Conservation (phyloP, 2,329 filamentous ascomycete genomes). For the Paracamarosporium sp. region DNA sequence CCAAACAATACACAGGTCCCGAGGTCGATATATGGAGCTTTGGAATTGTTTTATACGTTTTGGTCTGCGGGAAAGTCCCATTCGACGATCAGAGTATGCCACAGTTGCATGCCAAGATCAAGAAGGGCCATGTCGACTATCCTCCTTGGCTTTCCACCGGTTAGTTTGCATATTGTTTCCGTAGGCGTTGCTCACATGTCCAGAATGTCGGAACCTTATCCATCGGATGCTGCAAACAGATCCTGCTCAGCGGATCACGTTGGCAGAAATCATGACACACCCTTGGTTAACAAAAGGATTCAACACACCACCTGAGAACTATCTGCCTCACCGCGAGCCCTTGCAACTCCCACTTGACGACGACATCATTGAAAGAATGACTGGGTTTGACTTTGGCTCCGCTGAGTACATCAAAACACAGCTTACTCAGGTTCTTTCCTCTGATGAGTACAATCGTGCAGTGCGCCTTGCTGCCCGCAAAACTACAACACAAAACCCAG, state of each 20-base stretch:
- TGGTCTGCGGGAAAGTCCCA: slow-evolving; percentile 96
- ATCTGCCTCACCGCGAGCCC: slow-evolving; percentile 81
- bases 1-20: slow-evolving; percentile 91
- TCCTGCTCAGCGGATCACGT: slow-evolving; percentile 81
- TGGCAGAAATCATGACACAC: slow-evolving; percentile 92
- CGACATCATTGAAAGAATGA: slow-evolving; percentile 90
- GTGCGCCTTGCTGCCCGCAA: slow-evolving; percentile 74
- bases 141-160: slow-evolving; percentile 90
- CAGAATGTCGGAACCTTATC: slow-evolving; percentile 93
- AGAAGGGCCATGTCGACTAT: slow-evolving; percentile 95
- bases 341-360: slow-evolving; percentile 83
- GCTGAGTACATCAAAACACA: slow-evolving; percentile 83
- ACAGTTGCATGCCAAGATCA: slow-evolving; percentile 97
- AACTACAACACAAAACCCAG: slow-evolving; percentile 62
- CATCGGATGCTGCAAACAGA: slow-evolving; percentile 96
- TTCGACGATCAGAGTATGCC: slow-evolving; percentile 99
- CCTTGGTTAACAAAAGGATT: slow-evolving; percentile 97
- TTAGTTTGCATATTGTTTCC: slow-evolving; percentile 54
- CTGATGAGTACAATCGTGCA: slow-evolving; percentile 90
- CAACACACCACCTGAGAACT: slow-evolving; percentile 84
- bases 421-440: slow-evolving; percentile 85
- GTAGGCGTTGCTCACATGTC: slow-evolving; percentile 10
- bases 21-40: slow-evolving; percentile 99
- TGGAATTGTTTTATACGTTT: slow-evolving; percentile 94
- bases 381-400: slow-evolving; percentile 94